Evolutionary conservation across 768 basidiomycete species (phyloP), one percentile per base, ranked within the genome.

Genomic region (Chalciporus piperatus): DNA sequence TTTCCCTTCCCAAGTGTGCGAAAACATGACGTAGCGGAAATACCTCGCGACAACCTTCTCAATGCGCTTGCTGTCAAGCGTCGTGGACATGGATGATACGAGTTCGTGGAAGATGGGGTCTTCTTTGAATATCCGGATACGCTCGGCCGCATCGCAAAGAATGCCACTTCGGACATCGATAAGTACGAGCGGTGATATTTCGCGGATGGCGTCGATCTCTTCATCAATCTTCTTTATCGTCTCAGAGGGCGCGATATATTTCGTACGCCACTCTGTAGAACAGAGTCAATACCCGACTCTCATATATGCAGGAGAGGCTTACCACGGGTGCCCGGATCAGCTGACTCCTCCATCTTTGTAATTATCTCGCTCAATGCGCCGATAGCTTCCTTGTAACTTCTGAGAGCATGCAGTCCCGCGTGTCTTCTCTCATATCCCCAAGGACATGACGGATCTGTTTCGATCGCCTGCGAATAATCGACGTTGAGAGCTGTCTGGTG

Each of bases 21-120:
- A 59, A 28, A 59, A 50, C 58, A 59, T 59, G 40, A 59, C 45
- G 17, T 55, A 59, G 17, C 3, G 20, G 41, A 59, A 58, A 22
- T 51, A 59, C 3, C 6, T 4, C 13, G 30, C 22, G 4, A 57
- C 50, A 8, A 30, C 48, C 16, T 20, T 23, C 17, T 52, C 20
- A 37, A 58, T 49, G 17, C 13, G 42, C 2, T n/a, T 6, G 19
- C 9, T n/a, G 23, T 50, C 25, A 10, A n/a, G 53, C 23, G 4
- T 20, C 30, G n/a, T 38, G 25, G 49, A 44, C 30, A 33, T 45
- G 16, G 46, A 59, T 2, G 55, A 57, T 32, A 58, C 41, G 6
- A 58, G 25, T 16, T 39, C 23, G 17, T 57, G 22, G 22, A 44
- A 58, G 32, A 7, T 20, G 8, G 17, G 16, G 4, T 56, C 52